Percentiles rank a stretch among this genome's conserved stretches.
phyloP scores from a whole-genome alignment of 345 rosid genomes.

The Ricinus communis region DNA sequence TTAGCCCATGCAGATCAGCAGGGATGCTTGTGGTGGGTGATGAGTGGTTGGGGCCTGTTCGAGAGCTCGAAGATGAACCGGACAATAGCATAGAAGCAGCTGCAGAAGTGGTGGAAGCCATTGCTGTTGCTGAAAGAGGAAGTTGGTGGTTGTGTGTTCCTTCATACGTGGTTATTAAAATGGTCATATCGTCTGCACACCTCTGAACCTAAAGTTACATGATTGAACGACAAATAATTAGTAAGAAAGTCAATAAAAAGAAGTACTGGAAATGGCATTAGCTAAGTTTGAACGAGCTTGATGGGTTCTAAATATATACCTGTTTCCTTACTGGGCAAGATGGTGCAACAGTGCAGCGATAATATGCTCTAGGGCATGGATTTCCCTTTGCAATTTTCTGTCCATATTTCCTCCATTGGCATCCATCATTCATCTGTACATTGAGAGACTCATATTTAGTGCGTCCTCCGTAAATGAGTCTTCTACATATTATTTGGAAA shows the following conservation, averaged over 20 bases:
- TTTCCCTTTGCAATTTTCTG: conserved; percentile 92
- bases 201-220: conserved; percentile 68
- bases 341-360: conserved; percentile 82
- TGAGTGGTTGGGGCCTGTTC: background rate
- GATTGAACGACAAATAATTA: background rate
- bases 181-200: conserved; percentile 78
- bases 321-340: conserved; percentile 92
- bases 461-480: no score
- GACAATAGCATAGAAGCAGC: conserved; percentile 87
- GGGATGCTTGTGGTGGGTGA: conserved; percentile 20
- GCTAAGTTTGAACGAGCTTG: no score
- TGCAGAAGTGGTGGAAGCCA: conserved; percentile 94
- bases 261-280: background rate
- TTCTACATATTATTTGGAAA: no score
- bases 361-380: conserved; percentile 96
- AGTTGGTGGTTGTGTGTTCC: conserved; percentile 95
- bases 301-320: conserved; percentile 46
- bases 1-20: conserved; percentile 46
- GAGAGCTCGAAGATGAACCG: conserved; percentile 50
- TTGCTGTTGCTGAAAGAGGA: conserved; percentile 82
- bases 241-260: background rate
- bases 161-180: conserved; percentile 86
- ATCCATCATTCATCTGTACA: conserved; percentile 83
- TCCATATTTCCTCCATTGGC: conserved; percentile 98
- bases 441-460: no score